Percentiles rank a stretch among this genome's conserved stretches.
Conservation (phyloP, 257 asterid genomes). For the Ocimum tenuiflorum region DNA sequence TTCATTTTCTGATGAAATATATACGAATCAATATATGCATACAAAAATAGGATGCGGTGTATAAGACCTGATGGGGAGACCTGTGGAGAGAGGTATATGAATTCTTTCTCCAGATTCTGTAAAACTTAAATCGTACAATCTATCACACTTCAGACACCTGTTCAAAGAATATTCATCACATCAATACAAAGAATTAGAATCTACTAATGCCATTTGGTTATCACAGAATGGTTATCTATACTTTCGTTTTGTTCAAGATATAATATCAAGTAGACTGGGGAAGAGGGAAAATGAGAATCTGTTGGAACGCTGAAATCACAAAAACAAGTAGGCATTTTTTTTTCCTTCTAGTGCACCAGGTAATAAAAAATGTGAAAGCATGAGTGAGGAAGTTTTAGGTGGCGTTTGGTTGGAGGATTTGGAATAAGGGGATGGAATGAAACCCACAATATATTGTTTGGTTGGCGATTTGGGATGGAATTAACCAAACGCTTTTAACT, state of each 20-base stretch:
- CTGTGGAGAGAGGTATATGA: neutral
- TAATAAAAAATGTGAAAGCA: neutral
- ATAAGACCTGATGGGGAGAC: constrained; percentile 4
- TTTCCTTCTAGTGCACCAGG: neutral
- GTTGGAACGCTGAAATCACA: neutral
- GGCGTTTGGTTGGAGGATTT: too few relatives aligned
- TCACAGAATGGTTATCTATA: neutral
- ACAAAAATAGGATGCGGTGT: constrained; percentile 10
- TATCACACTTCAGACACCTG: constrained; percentile 33
- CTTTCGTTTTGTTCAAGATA: neutral
- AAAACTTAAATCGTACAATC: constrained; percentile 15
- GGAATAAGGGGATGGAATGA: too few relatives aligned
- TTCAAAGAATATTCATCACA: too few relatives aligned
- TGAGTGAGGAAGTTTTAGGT: too few relatives aligned
- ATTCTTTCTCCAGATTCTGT: constrained; percentile 1
- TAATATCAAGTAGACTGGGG: neutral
- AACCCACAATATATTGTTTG: too few relatives aligned
- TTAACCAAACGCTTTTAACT: too few relatives aligned
- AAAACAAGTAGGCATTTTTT: neutral
- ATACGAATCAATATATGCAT: constrained; percentile 12
- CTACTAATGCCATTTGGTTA: neutral
- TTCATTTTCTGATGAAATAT: neutral
- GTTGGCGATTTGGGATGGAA: too few relatives aligned
- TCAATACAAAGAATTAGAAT: neutral
- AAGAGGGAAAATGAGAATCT: neutral